These are phyloP conservation scores for Lanmaoa pseudosensibilis DNA, from an alignment of 768 basidiomycete genomes.

Conservation along the genomic window DNA sequence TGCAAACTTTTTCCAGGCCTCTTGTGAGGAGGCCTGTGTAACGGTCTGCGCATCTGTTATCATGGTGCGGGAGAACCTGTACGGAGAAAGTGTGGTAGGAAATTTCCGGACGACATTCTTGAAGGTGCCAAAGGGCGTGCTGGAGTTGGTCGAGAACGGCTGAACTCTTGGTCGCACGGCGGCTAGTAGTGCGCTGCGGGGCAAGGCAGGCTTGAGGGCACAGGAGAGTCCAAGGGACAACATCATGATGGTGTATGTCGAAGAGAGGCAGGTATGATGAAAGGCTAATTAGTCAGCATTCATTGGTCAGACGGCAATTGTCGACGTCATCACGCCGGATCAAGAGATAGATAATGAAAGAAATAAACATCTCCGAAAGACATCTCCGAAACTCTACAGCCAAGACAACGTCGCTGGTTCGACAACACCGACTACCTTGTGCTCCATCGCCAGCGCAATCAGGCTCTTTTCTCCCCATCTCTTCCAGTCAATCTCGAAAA, in stretches of 20 bases:
- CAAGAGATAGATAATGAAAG: not conserved
- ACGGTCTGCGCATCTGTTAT: conserved; percentile 46
- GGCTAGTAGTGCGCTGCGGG: conserved; percentile 24
- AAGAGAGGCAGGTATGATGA: too few species aligned
- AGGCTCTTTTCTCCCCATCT: conserved; percentile 52
- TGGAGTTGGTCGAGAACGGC: conserved; percentile 26
- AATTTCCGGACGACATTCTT: conserved; percentile 33
- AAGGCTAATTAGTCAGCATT: conserved; percentile 20
- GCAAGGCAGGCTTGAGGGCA: conserved; percentile 15
- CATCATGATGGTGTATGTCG: conserved; percentile 26
- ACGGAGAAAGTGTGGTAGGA: conserved; percentile 23
- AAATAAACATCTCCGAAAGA: conserved; percentile 12
- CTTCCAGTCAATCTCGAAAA: conserved; percentile 81
- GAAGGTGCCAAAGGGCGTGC: conserved; percentile 9
- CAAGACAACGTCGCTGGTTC: conserved; percentile 47
- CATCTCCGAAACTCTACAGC: conserved; percentile 2
- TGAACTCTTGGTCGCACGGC: conserved; percentile 18
- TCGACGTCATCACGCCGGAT: conserved; percentile 14
- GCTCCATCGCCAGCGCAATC: conserved; percentile 70
- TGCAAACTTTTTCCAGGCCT: conserved; percentile 50
- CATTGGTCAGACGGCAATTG: not conserved
- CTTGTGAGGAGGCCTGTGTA: conserved; percentile 38
- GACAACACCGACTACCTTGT: conserved; percentile 63
- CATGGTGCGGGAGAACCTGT: conserved; percentile 44
- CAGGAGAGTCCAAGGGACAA: not conserved